These are phyloP conservation scores for Annona cherimola DNA, from an alignment of 164 flowering plant genomes.

Conservation along the genomic window DNA sequence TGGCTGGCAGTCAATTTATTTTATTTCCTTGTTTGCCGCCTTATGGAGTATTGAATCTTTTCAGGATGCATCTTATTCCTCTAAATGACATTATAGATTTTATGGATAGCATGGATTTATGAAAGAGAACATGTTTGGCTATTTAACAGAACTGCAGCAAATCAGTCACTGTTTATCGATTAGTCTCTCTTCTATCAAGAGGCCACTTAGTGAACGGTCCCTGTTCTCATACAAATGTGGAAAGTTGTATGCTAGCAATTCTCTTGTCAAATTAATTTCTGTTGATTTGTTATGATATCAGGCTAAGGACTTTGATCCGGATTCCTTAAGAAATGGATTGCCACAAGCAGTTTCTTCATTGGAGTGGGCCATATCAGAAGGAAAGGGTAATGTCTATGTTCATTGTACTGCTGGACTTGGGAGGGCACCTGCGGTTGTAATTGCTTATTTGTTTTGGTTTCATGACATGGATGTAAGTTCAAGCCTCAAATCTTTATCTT, in stretches of 20 bases:
- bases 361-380: conserved; percentile 87
- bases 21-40: too few species aligned
- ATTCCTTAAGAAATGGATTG: conserved; percentile 64
- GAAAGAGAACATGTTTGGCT: too few species aligned
- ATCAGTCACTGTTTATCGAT: too few species aligned
- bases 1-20: too few species aligned
- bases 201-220: not conserved
- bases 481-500: not conserved
- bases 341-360: conserved; percentile 86
- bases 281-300: conserved; percentile 12
- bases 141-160: too few species aligned
- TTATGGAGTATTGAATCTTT: too few species aligned
- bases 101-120: too few species aligned
- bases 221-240: not conserved
- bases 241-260: not conserved
- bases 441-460: conserved; percentile 94
- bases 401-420: conserved; percentile 96
- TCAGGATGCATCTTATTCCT: too few species aligned
- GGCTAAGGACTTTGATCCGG: conserved; percentile 93
- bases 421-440: conserved; percentile 91
- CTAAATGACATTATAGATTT: too few species aligned
- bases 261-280: not conserved
- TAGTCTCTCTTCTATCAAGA: not conserved
- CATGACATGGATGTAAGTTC: conserved; percentile 67
- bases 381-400: conserved; percentile 74